phyloP scores from a whole-genome alignment of 345 rosid species.

The Draba incana region DNA sequence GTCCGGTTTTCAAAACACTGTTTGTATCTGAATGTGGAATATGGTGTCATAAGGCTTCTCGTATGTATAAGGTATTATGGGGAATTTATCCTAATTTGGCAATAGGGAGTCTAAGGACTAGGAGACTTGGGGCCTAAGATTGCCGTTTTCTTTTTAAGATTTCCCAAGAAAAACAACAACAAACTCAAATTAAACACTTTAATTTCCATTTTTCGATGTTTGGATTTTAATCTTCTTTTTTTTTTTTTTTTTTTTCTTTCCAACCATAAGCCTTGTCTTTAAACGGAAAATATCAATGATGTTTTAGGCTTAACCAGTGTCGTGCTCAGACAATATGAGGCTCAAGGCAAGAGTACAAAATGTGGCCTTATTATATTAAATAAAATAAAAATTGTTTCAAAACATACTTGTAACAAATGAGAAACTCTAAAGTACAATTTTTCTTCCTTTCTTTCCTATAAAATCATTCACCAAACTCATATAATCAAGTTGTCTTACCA shows the following conservation, averaged over 20 bases:
- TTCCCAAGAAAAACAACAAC: not conserved
- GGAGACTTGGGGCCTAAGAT: conserved; percentile 7
- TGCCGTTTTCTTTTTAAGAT: conserved; percentile 3
- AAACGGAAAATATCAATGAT: no score
- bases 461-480: no score
- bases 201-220: not conserved
- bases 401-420: no score
- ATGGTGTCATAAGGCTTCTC: not conserved
- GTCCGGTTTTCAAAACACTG: no score
- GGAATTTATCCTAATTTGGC: not conserved
- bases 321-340: no score
- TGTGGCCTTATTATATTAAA: no score
- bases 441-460: no score
- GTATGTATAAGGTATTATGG: not conserved
- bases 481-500: no score
- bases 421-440: no score
- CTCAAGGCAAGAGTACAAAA: no score
- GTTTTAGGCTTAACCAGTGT: no score
- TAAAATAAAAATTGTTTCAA: no score
- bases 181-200: not conserved
- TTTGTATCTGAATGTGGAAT: not conserved
- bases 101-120: not conserved
- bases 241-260: not conserved
- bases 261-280: not conserved
- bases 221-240: not conserved